Conservation (phyloP, 2,329 filamentous ascomycete species). For the Scolecobasidium constrictum region DNA sequence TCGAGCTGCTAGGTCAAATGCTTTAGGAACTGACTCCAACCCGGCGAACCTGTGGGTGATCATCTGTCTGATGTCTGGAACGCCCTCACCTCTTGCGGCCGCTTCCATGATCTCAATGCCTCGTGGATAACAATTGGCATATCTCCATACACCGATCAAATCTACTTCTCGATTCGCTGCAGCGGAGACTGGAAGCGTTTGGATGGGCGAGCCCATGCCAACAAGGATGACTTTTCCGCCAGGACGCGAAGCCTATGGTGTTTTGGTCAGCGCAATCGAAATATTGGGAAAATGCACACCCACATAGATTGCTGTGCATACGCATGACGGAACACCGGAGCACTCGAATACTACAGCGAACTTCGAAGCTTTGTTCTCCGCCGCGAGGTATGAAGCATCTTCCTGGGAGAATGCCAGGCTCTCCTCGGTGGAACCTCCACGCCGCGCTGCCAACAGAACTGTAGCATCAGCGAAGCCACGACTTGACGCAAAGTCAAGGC, state of each 20-base stretch:
- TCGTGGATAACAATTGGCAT: conserved; percentile 43
- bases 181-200: conserved; percentile 62
- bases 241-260: conserved; percentile 43
- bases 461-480: conserved; percentile 26
- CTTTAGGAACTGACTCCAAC: conserved; percentile 37
- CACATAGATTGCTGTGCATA: conserved; percentile 63
- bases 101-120: conserved; percentile 41
- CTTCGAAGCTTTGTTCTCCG: conserved; percentile 20
- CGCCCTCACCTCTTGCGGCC: conserved; percentile 22
- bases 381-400: no score
- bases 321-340: conserved; percentile 63
- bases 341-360: conserved; percentile 65
- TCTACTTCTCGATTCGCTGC: conserved; percentile 67
- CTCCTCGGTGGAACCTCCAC: no score
- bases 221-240: conserved; percentile 67
- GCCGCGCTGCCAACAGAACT: background rate
- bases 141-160: conserved; percentile 58
- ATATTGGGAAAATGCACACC: conserved; percentile 32
- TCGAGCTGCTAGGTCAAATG: conserved; percentile 38
- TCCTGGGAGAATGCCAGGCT: no score
- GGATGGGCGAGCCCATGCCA: conserved; percentile 68
- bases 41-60: conserved; percentile 40
- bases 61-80: conserved; percentile 37
- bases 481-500: conserved; percentile 27
- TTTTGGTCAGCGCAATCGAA: background rate